Conservation (phyloP, 2,329 filamentous ascomycete genomes). For the Ophiosphaerella narmari region DNA sequence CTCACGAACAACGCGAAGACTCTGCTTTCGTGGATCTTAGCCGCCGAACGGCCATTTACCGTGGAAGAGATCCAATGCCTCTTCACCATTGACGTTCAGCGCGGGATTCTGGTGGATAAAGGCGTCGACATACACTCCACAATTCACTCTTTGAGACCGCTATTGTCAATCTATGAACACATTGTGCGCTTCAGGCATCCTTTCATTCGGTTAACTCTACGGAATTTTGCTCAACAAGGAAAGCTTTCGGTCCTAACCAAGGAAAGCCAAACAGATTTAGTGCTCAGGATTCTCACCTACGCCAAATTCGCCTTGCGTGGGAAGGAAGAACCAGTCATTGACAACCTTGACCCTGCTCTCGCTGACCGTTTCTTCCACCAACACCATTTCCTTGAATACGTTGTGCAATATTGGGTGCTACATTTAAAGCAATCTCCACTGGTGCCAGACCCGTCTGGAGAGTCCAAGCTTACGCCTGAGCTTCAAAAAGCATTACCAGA, state of each 20-base stretch:
- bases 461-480: slow-evolving; percentile 50
- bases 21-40: slow-evolving; percentile 53
- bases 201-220: slow-evolving; percentile 51
- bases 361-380: slow-evolving; percentile 51
- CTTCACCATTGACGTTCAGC: slow-evolving; percentile 48
- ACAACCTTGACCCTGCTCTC: slow-evolving; percentile 46
- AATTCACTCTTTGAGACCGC: slow-evolving; percentile 44
- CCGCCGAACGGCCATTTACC: slow-evolving; percentile 53
- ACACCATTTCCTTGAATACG: slow-evolving; percentile 54
- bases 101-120: slow-evolving; percentile 36
- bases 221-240: slow-evolving; percentile 53
- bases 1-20: slow-evolving; percentile 44
- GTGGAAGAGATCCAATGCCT: slow-evolving; percentile 52
- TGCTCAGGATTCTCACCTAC: slow-evolving; percentile 51
- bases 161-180: slow-evolving; percentile 51
- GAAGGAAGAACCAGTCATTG: slow-evolving; percentile 49
- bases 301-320: slow-evolving; percentile 50
- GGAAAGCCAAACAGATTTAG: slow-evolving; percentile 53
- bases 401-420: slow-evolving; percentile 53
- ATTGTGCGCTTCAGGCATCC: slow-evolving; percentile 52
- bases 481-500: slow-evolving; percentile 56
- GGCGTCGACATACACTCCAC: slow-evolving; percentile 35
- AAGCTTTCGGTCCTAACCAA: slow-evolving; percentile 54
- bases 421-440: slow-evolving; percentile 55
- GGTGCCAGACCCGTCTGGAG: slow-evolving; percentile 45